Evolutionary conservation across 2,329 filamentous ascomycete species (phyloP).

Genomic region (Moelleriella libera): DNA sequence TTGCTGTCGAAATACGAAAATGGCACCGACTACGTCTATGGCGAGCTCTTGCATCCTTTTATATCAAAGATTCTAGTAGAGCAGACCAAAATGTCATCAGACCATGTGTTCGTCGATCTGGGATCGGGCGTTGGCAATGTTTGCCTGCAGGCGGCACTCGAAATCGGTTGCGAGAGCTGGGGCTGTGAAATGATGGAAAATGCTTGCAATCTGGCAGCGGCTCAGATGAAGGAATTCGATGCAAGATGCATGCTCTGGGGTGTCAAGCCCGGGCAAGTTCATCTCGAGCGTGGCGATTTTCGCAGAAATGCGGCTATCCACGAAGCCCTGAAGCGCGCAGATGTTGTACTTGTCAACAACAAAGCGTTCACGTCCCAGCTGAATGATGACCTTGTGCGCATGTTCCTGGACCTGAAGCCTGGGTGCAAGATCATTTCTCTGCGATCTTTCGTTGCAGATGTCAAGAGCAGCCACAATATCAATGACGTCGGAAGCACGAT

Average conservation of each 20-base stretch:
- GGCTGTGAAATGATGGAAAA: slow-evolving; percentile 95
- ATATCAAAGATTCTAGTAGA: slow-evolving; percentile 67
- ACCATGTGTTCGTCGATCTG: slow-evolving; percentile 83
- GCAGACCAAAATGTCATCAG: slow-evolving; percentile 63
- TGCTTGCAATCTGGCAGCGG: slow-evolving; percentile 66
- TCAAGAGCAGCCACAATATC: slow-evolving; percentile 62
- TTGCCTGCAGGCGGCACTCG: slow-evolving; percentile 81
- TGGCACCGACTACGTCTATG: slow-evolving; percentile 87
- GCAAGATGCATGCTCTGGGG: slow-evolving; percentile 87
- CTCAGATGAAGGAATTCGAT: slow-evolving; percentile 70
- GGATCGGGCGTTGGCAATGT: slow-evolving; percentile 96
- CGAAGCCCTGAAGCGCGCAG: slow-evolving; percentile 64
- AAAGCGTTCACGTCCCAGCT: slow-evolving; percentile 84
- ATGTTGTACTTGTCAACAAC: slow-evolving; percentile 97
- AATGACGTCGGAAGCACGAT: slow-evolving; percentile 71
- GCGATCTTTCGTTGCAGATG: slow-evolving; percentile 76
- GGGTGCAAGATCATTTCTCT: slow-evolving; percentile 84
- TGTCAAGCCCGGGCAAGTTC: slow-evolving; percentile 62
- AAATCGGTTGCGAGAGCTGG: slow-evolving; percentile 89
- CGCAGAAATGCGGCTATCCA: slow-evolving; percentile 57
- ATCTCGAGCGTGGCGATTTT: slow-evolving; percentile 74
- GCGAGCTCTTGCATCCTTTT: slow-evolving; percentile 78
- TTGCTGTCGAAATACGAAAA: slow-evolving; percentile 74
- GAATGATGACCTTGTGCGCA: slow-evolving; percentile 71
- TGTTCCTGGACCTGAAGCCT: slow-evolving; percentile 86